Evolutionary conservation across 73 alveolate species (phyloP).

Genomic region (Breviolum minutum): DNA sequence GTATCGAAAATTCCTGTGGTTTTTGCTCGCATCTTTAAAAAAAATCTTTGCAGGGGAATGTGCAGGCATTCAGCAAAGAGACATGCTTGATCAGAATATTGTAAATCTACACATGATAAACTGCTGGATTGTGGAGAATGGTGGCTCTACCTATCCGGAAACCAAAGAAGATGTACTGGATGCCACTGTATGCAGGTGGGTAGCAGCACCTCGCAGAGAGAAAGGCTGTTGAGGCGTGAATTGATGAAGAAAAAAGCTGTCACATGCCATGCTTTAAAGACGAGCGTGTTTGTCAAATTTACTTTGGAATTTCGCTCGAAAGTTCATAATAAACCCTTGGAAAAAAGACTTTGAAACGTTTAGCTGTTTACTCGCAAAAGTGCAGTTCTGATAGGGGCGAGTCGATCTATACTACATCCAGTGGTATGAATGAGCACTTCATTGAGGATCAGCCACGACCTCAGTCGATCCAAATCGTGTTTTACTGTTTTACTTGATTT

Average conservation of each 20-base stretch:
- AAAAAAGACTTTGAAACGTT: neutral
- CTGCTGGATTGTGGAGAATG: neutral
- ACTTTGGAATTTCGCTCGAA: too few relatives aligned
- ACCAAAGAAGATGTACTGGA: too few relatives aligned
- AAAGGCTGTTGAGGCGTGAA: constrained; percentile 52
- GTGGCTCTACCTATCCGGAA: neutral
- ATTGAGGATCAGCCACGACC: constrained; percentile 71
- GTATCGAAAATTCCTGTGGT: too few relatives aligned
- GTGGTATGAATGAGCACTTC: constrained; percentile 73
- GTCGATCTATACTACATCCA: constrained; percentile 67
- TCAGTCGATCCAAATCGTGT: neutral
- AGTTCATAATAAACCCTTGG: too few relatives aligned
- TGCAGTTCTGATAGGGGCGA: constrained; percentile 48
- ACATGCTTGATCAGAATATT: too few relatives aligned
- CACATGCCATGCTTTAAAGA: too few relatives aligned
- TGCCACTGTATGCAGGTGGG: neutral
- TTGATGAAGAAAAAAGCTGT: neutral
- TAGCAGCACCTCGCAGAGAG: constrained; percentile 39
- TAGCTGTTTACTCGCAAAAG: neutral
- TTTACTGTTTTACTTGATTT: too few relatives aligned
- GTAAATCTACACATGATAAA: too few relatives aligned
- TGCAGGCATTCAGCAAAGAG: too few relatives aligned
- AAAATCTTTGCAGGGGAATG: too few relatives aligned
- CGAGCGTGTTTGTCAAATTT: too few relatives aligned
- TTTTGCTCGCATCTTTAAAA: too few relatives aligned